A percentile compares a stretch with the other conserved stretches of the same genome.
phyloP scores from a whole-genome alignment of 2,329 filamentous ascomycete genomes.

The Phialocephala sp. region DNA sequence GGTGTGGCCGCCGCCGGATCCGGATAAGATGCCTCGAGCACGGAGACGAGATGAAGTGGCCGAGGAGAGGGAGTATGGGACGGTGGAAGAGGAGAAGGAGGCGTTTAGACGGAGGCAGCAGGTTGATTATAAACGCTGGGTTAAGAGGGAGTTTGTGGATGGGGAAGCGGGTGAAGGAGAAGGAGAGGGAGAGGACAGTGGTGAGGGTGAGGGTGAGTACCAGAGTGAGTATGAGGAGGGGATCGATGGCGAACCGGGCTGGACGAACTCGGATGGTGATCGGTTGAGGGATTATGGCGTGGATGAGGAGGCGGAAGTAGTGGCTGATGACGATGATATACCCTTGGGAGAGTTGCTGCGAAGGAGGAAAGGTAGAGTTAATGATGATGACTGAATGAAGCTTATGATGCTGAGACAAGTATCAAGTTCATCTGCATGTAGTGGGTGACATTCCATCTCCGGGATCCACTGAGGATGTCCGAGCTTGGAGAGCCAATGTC shows the following conservation, averaged over 20 bases:
- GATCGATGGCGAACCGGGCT: conserved; percentile 60
- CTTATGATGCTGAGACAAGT: not conserved
- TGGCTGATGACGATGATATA: conserved; percentile 66
- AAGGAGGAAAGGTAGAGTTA: conserved; percentile 50
- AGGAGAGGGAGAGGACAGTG: conserved; percentile 29
- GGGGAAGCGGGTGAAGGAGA: conserved; percentile 38
- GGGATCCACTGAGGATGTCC: no score
- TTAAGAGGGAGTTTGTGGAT: conserved; percentile 29
- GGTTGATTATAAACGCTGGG: conserved; percentile 51
- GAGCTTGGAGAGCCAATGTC: no score
- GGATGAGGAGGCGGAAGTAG: conserved; percentile 72
- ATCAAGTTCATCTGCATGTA: no score
- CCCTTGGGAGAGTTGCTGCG: conserved; percentile 72
- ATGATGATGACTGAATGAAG: not conserved
- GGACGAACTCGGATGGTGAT: conserved; percentile 79
- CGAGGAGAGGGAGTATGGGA: conserved; percentile 33
- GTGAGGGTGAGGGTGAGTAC: conserved; percentile 37
- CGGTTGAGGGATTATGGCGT: conserved; percentile 78
- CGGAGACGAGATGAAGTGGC: conserved; percentile 17
- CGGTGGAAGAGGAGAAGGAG: conserved; percentile 47
- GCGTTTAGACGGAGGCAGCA: conserved; percentile 57
- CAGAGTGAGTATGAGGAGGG: conserved; percentile 41
- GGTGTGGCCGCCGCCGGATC: conserved; percentile 68
- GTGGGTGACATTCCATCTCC: no score
- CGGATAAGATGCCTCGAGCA: conserved; percentile 57